A percentile compares a stretch with the other conserved stretches of the same genome.
phyloP scores from a whole-genome alignment of 768 basidiomycete species.

The Pseudohyphozyma bogoriensis region DNA sequence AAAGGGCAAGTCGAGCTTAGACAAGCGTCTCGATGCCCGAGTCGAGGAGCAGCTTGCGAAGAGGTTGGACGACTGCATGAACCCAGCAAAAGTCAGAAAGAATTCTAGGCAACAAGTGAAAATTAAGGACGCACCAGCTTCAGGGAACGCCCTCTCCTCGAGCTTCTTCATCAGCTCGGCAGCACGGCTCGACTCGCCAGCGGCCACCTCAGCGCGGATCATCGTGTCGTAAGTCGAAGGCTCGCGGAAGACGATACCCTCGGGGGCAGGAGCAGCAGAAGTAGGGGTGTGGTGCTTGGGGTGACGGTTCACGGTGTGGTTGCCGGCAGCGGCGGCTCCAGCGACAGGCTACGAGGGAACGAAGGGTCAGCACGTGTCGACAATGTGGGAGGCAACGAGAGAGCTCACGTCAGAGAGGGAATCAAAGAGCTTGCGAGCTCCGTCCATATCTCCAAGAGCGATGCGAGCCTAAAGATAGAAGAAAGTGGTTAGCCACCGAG shows the following conservation, averaged over 20 bases:
- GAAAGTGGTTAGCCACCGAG: not conserved
- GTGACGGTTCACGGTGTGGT: constrained; percentile 63
- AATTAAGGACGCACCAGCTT: constrained; percentile 16
- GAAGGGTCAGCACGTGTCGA: not conserved
- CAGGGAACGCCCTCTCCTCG: constrained; percentile 30
- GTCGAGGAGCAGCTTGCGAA: too few relatives aligned
- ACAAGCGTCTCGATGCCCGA: too few relatives aligned
- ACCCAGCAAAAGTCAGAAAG: not conserved
- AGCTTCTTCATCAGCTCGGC: constrained; percentile 50
- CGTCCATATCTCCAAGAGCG: constrained; percentile 56
- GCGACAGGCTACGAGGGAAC: constrained; percentile 53
- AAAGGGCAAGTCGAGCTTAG: too few relatives aligned
- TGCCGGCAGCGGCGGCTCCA: constrained; percentile 78
- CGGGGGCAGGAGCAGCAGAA: not conserved
- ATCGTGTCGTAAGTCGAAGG: constrained; percentile 93
- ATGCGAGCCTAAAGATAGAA: constrained; percentile 53
- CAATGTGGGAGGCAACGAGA: too few relatives aligned
- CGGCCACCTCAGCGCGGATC: constrained; percentile 79
- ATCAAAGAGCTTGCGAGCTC: constrained; percentile 70
- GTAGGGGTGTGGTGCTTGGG: constrained; percentile 22
- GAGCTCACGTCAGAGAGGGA: constrained; percentile 61
- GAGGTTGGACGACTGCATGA: not conserved
- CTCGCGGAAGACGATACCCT: constrained; percentile 70
- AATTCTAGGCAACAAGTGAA: not conserved
- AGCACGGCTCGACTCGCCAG: constrained; percentile 62